Base-by-base conservation (phyloP, 108 stramenopile genomes). In the Nitzschia putrida region DNA sequence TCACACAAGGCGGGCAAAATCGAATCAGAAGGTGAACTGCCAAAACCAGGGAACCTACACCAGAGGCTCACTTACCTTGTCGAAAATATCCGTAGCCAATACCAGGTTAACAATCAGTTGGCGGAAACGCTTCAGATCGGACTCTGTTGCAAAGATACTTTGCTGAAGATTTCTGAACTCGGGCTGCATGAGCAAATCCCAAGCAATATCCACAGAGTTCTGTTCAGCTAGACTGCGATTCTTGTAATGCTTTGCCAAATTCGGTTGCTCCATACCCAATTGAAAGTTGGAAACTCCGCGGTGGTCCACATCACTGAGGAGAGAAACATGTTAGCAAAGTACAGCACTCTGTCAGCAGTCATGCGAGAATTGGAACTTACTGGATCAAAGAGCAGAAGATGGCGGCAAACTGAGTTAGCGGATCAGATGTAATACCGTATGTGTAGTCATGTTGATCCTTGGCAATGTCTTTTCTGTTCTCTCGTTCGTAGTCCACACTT, bases 171-270 rank as follows among this genome's bases (percentile, higher is more conserved):
- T 53, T 14, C 20, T 13, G 47, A 72, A 78, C 13, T 44, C 38
- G 47, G 64, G 43, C 39, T 68, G 63, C 77, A 73, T 73, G 39
- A 78, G 66, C n/a, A 78, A n/a, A 7, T 67, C 58, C 72, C 71
- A 78, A 0, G 77, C 71, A 16, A 78, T n/a, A 53, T 71, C 60
- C 12, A 70, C 41, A 26, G 71, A 72, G 20, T 71, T 54, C 71
- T 78, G 71, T 42, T 77, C 76, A 42, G 70, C 69, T 11, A 77
- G 37, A 23, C 70, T 71, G 10, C 42, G 58, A 39, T 63, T 68
- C 39, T 64, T 64, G 56, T 83, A 81, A n/a, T 50, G 64, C 18
- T 72, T 55, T n/a, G 86, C 86, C 21, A 87, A 47, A 23, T 49
- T 50, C 37, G 29, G 42, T 37, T 26, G 14, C 29, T 81, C 80